phyloP scores from a whole-genome alignment of 192 early-diverging fungal species.

The Rhizophagus sp. region DNA sequence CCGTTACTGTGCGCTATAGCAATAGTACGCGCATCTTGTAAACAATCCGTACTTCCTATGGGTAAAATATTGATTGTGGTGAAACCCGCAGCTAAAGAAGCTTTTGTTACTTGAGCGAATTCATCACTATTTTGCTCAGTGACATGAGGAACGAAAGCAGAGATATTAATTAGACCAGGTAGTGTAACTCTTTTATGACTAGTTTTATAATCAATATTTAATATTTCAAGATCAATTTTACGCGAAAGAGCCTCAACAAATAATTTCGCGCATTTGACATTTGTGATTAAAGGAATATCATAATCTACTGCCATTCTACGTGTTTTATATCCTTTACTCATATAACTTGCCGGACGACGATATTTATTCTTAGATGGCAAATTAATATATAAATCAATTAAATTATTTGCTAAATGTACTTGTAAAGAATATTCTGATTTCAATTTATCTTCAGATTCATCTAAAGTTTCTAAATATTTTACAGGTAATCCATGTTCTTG shows the following conservation, averaged over 20 bases:
- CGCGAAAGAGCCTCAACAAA: slow-evolving; percentile 95
- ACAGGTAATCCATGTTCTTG: slow-evolving; percentile 92
- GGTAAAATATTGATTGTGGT: slow-evolving; percentile 72
- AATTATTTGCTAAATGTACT: slow-evolving; percentile 94
- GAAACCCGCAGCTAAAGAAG: slow-evolving; percentile 73
- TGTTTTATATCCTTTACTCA: slow-evolving; percentile 91
- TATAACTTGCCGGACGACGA: slow-evolving; percentile 94
- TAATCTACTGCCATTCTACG: slow-evolving; percentile 98
- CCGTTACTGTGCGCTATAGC: slow-evolving; percentile 52
- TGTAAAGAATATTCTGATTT: slow-evolving; percentile 90
- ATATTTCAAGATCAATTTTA: slow-evolving; percentile 67
- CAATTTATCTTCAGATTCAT: slow-evolving; percentile 51
- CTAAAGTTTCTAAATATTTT: slow-evolving; percentile 86
- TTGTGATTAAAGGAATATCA: slow-evolving; percentile 95
- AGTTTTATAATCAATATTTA: slow-evolving; percentile 88
- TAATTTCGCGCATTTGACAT: slow-evolving; percentile 98
- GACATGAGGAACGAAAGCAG: slow-evolving; percentile 62
- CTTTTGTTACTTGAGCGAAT: slow-evolving; percentile 50
- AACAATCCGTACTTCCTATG: slow-evolving; percentile 49
- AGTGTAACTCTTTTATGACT: slow-evolving; percentile 80
- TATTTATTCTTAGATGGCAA: slow-evolving; percentile 96
- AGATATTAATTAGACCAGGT: slow-evolving; percentile 88
- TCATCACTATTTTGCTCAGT: slow-evolving; percentile 47
- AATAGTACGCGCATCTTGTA: slow-evolving; percentile 59
- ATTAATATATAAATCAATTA: slow-evolving; percentile 99